These are phyloP conservation scores for Flaveria ramosissima DNA, from an alignment of 129 eudicot species.

Conservation along the genomic window DNA sequence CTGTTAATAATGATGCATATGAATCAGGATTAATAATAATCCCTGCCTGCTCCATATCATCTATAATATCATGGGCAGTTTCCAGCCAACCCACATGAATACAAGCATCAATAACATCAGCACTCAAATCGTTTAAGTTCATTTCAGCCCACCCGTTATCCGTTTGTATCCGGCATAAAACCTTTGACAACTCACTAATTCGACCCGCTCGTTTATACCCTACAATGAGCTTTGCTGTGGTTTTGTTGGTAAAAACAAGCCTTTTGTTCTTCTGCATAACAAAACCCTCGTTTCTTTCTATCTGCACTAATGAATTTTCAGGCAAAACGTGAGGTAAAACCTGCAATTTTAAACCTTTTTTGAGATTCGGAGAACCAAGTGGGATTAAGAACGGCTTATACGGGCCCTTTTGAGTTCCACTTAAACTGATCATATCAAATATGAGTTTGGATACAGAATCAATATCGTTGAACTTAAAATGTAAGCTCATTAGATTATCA, in stretches of 20 bases:
- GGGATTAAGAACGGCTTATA: slow-evolving; percentile 47
- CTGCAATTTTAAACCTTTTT: slow-evolving; percentile 53
- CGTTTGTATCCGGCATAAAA: slow-evolving; percentile 49
- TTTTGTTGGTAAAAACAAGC: slow-evolving; percentile 58
- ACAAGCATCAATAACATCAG: slow-evolving; percentile 67
- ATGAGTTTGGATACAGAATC: slow-evolving; percentile 66
- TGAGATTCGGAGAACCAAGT: slow-evolving; percentile 72
- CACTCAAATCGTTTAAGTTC: slow-evolving; percentile 32
- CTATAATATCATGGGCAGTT: slow-evolving; percentile 87
- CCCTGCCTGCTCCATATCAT: slow-evolving; percentile 59
- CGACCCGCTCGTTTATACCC: slow-evolving; percentile 51
- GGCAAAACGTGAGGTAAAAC: slow-evolving; percentile 58
- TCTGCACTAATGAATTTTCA: slow-evolving; percentile 47
- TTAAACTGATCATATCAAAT: slow-evolving; percentile 44
- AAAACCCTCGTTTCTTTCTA: slow-evolving; percentile 55
- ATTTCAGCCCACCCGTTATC: slow-evolving; percentile 21
- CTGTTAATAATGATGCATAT: slow-evolving; percentile 51
- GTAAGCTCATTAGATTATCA: slow-evolving; percentile 61
- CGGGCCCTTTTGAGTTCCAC: slow-evolving; percentile 33
- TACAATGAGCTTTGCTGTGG: slow-evolving; percentile 61
- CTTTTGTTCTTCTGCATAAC: slow-evolving; percentile 44
- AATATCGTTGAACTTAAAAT: slow-evolving; percentile 64
- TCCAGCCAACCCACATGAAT: slow-evolving; percentile 78
- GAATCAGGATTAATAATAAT: slow-evolving; percentile 22
- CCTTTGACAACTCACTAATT: slow-evolving; percentile 56